These are phyloP conservation scores for Cercophora scortea DNA, from an alignment of 495 filamentous ascomycete species.

Conservation along the genomic window DNA sequence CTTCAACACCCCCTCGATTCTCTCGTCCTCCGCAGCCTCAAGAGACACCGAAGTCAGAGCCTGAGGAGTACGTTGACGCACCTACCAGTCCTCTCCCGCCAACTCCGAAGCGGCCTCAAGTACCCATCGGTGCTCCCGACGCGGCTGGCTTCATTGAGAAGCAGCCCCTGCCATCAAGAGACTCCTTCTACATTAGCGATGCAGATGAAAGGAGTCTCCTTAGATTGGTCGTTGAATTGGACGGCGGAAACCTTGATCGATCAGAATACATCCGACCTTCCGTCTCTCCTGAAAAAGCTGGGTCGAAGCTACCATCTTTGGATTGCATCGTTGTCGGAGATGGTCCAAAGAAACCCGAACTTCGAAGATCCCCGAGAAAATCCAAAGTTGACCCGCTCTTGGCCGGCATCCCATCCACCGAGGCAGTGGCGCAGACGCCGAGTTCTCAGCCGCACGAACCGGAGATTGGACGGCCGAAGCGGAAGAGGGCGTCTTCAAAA, in stretches of 20 bases:
- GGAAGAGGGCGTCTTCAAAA: constrained; percentile 17
- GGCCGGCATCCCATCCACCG: background rate
- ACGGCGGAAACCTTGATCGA: constrained; percentile 23
- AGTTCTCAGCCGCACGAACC: constrained; percentile 11
- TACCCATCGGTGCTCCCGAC: background rate
- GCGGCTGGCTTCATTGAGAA: background rate
- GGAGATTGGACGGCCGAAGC: constrained; percentile 11
- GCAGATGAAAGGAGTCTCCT: constrained; percentile 38
- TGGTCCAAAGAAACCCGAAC: constrained; percentile 3
- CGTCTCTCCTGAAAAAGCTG: constrained; percentile 13
- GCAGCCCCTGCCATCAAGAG: background rate
- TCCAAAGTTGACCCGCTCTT: constrained; percentile 7
- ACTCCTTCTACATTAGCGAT: constrained; percentile 35
- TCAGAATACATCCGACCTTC: constrained; percentile 9
- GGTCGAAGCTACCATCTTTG: background rate
- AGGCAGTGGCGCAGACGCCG: background rate
- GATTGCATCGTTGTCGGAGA: constrained; percentile 25
- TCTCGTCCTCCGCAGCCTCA: constrained; percentile 2
- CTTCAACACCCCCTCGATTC: constrained; percentile 12
- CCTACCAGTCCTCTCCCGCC: constrained; percentile 27
- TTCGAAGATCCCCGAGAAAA: background rate
- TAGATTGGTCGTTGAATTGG: constrained; percentile 37
- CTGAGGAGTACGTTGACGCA: constrained; percentile 40
- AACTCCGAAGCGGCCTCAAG: constrained; percentile 8
- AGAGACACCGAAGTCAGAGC: constrained; percentile 29